Conservation (phyloP, 2,329 filamentous ascomycete species). For the Aotearoamyces nothofagi region DNA sequence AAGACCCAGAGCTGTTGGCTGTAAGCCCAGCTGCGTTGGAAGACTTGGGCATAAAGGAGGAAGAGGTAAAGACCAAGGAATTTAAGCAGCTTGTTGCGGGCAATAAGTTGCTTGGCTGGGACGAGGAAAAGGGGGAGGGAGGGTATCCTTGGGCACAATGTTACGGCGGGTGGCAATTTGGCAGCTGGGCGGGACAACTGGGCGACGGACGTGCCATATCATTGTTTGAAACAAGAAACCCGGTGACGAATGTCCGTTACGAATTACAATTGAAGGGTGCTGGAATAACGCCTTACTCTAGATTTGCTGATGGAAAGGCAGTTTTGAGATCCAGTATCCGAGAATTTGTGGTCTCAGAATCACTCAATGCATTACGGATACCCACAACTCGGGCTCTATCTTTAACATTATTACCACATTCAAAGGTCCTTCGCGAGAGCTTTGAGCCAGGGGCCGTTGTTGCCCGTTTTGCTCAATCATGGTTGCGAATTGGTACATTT, state of each 20-base stretch:
- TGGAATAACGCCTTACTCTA: slow-evolving; percentile 83
- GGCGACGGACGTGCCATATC: slow-evolving; percentile 92
- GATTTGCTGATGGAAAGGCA: slow-evolving; percentile 91
- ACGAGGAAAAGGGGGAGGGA: slow-evolving; percentile 46
- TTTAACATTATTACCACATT: slow-evolving; percentile 59
- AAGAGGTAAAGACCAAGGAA: slow-evolving; percentile 54
- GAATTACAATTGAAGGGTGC: slow-evolving; percentile 93
- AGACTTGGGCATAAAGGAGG: slow-evolving; percentile 61
- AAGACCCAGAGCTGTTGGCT: slow-evolving; percentile 64
- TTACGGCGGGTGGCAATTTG: slow-evolving; percentile 73
- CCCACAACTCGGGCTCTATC: slow-evolving; percentile 78
- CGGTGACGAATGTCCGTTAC: slow-evolving; percentile 54
- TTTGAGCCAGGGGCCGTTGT: slow-evolving; percentile 88
- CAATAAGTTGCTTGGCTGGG: slow-evolving; percentile 68
- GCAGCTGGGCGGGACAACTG: slow-evolving; percentile 88
- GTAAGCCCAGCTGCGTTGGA: slow-evolving; percentile 65
- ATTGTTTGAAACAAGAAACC: slow-evolving; percentile 77
- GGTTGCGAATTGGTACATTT: slow-evolving; percentile 91
- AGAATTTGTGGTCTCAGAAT: slow-evolving; percentile 87
- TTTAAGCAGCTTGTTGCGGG: slow-evolving; percentile 70
- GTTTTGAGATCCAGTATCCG: slow-evolving; percentile 85
- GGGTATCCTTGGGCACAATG: slow-evolving; percentile 98
- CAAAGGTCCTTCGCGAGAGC: slow-evolving; percentile 61
- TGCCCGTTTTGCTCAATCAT: slow-evolving; percentile 75
- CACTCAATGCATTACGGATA: slow-evolving; percentile 70